phyloP scores from a whole-genome alignment of 805 yeast species.

The Myxozyma nipponensis region DNA sequence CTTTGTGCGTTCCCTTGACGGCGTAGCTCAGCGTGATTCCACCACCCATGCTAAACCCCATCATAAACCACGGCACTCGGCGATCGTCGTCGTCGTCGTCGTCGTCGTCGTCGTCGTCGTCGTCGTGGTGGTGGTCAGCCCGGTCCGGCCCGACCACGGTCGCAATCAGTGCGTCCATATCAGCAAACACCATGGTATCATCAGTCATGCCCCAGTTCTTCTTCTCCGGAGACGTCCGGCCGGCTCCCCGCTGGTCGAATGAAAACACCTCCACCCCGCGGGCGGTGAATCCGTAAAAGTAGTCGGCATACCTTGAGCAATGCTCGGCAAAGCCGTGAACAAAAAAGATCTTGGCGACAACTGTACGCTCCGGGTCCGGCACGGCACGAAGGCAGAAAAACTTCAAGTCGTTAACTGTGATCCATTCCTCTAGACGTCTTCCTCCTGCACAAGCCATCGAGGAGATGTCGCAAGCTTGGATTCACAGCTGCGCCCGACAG shows the following conservation, averaged over 20 bases:
- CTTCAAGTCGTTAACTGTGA: no score
- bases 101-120: no score
- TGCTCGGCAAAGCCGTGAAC: slow-evolving; percentile 40
- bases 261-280: slow-evolving; percentile 38
- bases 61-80: slow-evolving; percentile 25
- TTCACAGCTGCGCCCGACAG: no score
- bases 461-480: no score
- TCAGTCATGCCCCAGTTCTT: slow-evolving; percentile 36
- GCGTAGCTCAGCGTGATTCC: slow-evolving; percentile 39
- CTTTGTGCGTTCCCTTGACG: slow-evolving; percentile 36
- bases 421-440: no score
- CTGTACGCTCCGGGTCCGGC: no score
- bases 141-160: slow-evolving; percentile 11
- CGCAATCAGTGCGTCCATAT: slow-evolving; percentile 36
- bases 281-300: slow-evolving; percentile 33
- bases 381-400: no score
- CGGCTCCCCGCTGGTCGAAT: slow-evolving; percentile 43
- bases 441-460: no score
- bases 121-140: neutral
- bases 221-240: slow-evolving; percentile 34
- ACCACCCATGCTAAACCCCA: slow-evolving; percentile 36
- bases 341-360: slow-evolving; percentile 36
- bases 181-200: slow-evolving; percentile 35
- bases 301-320: slow-evolving; percentile 33
- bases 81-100: no score